Conservation (phyloP, 495 filamentous ascomycete genomes). For the Penicillium simplicissimum region DNA sequence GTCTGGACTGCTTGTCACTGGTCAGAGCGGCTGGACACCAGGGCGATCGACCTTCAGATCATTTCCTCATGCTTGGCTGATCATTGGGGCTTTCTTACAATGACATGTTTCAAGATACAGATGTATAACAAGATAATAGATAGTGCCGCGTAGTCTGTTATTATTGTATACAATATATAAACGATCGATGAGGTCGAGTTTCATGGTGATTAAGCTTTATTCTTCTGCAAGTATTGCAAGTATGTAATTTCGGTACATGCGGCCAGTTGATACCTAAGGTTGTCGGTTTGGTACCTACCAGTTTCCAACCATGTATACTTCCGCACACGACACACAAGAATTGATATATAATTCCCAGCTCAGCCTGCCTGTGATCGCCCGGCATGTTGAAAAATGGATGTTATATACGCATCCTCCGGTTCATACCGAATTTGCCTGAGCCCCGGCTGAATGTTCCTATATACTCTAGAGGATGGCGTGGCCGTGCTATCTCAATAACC, state of each 20-base stretch:
- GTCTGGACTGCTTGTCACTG: conserved; percentile 10
- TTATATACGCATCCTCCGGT: not conserved
- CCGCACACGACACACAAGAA: not conserved
- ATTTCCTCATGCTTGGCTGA: conserved; percentile 19
- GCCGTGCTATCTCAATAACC: conserved; percentile 11
- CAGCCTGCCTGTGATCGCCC: too few species aligned
- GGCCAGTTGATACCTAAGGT: too few species aligned
- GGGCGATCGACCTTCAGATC: conserved; percentile 29
- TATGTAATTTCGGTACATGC: not conserved
- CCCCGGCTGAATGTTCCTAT: not conserved
- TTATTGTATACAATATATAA: not conserved
- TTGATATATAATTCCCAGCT: not conserved
- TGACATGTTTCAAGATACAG: not conserved
- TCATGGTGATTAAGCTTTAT: not conserved
- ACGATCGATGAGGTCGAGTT: not conserved
- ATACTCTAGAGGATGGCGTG: conserved; percentile 9
- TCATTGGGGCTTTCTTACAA: not conserved
- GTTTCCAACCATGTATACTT: not conserved
- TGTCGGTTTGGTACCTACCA: not conserved
- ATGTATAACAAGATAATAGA: not conserved
- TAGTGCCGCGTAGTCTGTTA: not conserved
- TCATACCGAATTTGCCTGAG: not conserved
- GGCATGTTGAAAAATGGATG: too few species aligned
- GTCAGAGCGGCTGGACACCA: conserved; percentile 24
- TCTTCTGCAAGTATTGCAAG: not conserved